phyloP scores from a whole-genome alignment of 2,329 filamentous ascomycete genomes.

The Trichoderma guizhouense region DNA sequence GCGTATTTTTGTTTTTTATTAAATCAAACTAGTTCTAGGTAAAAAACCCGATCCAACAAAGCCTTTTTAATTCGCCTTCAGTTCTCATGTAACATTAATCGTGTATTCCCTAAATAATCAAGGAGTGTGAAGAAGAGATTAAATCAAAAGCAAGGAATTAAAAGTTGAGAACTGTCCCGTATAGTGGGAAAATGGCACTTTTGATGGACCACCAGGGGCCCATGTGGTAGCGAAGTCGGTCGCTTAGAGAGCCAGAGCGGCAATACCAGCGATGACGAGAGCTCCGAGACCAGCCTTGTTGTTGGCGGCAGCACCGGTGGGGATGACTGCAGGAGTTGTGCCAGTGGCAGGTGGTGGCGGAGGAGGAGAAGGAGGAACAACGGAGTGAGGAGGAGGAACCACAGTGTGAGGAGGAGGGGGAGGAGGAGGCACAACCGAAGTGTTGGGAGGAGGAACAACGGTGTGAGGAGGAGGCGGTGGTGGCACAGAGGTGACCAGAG shows the following conservation, averaged over 20 bases:
- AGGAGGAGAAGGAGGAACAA: slow-evolving; percentile 6
- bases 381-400: slow-evolving; percentile 1
- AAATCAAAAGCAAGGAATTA: background rate
- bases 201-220: background rate
- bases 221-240: background rate
- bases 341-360: slow-evolving; percentile 17
- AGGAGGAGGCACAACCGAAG: slow-evolving; percentile 16
- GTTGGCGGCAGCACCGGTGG: slow-evolving; percentile 38
- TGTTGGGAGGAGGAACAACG: slow-evolving; percentile 15
- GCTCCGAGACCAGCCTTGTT: slow-evolving; percentile 35
- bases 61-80: background rate
- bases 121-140: slow-evolving; percentile 15
- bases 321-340: slow-evolving; percentile 27
- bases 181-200: background rate
- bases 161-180: slow-evolving; percentile 8
- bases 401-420: slow-evolving; percentile 13
- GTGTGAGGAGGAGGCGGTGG: slow-evolving; percentile 14
- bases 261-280: slow-evolving; percentile 38
- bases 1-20: slow-evolving; percentile 8
- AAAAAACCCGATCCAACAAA: background rate
- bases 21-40: background rate
- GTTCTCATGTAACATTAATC: background rate
- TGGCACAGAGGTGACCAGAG: slow-evolving; percentile 12
- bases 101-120: background rate
- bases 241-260: slow-evolving; percentile 36